These are phyloP conservation scores for Botrytis aclada DNA, from an alignment of 2,329 filamentous ascomycete genomes.

Conservation along the genomic window DNA sequence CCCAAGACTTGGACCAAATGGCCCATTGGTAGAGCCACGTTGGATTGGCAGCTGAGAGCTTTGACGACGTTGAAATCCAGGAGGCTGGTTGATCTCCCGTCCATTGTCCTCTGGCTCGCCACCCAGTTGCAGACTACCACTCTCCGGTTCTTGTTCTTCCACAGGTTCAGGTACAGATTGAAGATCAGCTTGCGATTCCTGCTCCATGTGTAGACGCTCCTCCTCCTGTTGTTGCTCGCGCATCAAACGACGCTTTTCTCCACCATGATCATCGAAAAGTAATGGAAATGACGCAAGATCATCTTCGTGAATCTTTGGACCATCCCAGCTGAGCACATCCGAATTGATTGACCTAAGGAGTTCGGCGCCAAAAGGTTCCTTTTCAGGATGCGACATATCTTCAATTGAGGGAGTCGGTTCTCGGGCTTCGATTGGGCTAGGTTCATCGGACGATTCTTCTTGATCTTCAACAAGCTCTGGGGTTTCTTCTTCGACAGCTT, in stretches of 20 bases:
- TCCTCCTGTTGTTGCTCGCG: slow-evolving; percentile 64
- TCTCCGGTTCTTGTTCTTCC: slow-evolving; percentile 74
- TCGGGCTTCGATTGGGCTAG: slow-evolving; percentile 13
- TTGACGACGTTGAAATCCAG: slow-evolving; percentile 56
- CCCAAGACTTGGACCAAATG: slow-evolving; percentile 53
- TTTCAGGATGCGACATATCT: slow-evolving; percentile 24
- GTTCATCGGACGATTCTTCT: slow-evolving; percentile 20
- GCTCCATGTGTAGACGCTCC: slow-evolving; percentile 49
- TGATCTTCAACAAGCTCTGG: slow-evolving; percentile 21
- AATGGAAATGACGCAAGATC: slow-evolving; percentile 59
- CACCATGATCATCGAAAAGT: slow-evolving; percentile 78
- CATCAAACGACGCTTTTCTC: slow-evolving; percentile 75
- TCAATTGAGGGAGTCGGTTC: slow-evolving; percentile 20
- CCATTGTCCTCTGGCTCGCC: slow-evolving; percentile 78
- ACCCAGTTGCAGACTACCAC: slow-evolving; percentile 80
- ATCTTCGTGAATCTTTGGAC: slow-evolving; percentile 46
- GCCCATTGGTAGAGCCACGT: slow-evolving; percentile 50
- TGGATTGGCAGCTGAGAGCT: slow-evolving; percentile 77
- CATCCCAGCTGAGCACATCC: slow-evolving; percentile 47
- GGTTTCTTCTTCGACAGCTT: slow-evolving; percentile 45
- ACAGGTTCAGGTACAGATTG: slow-evolving; percentile 47
- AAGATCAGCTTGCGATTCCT: slow-evolving; percentile 51
- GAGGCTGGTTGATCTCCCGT: slow-evolving; percentile 43
- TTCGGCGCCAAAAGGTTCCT: slow-evolving; percentile 37
- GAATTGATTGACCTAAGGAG: slow-evolving; percentile 47